Evolutionary conservation across 352 stramenopile genomes (phyloP).

Genomic region (Phytophthora citricola): DNA sequence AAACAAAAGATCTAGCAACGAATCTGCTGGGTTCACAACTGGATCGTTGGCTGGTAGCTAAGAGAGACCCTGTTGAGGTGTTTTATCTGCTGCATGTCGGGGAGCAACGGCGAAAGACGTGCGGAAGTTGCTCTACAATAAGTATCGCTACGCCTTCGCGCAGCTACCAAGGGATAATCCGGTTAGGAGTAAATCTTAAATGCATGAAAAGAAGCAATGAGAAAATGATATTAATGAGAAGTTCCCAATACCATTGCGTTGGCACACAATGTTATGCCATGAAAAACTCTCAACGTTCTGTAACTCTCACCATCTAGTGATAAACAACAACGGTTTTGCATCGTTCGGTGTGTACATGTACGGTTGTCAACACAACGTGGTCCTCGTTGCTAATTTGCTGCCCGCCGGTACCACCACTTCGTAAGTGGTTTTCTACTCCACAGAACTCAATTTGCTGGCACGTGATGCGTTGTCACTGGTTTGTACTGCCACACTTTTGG

Average conservation of each 20-base stretch:
- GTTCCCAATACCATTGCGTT: too few relatives aligned
- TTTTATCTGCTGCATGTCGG: not conserved
- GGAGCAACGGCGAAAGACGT: not conserved
- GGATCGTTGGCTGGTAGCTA: not conserved
- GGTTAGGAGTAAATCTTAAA: slow-evolving; percentile 1
- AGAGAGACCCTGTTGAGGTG: not conserved
- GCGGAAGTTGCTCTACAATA: slow-evolving; percentile 4
- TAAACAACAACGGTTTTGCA: not conserved
- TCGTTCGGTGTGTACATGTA: not conserved
- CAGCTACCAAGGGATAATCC: not conserved
- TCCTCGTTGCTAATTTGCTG: too few relatives aligned
- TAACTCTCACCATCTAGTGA: slow-evolving; percentile 2
- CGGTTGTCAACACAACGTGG: too few relatives aligned
- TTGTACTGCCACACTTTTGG: not conserved
- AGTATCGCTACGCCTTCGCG: not conserved
- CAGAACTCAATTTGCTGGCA: not conserved
- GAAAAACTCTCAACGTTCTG: too few relatives aligned
- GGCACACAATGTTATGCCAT: too few relatives aligned
- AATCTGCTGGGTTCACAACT: not conserved
- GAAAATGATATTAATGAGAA: too few relatives aligned
- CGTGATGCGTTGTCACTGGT: not conserved
- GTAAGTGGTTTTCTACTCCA: not conserved
- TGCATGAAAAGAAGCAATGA: not conserved
- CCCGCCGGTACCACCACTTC: not conserved
- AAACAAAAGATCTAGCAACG: not conserved